Conservation (phyloP, 345 rosid genomes). For the Lepidium sativum region DNA sequence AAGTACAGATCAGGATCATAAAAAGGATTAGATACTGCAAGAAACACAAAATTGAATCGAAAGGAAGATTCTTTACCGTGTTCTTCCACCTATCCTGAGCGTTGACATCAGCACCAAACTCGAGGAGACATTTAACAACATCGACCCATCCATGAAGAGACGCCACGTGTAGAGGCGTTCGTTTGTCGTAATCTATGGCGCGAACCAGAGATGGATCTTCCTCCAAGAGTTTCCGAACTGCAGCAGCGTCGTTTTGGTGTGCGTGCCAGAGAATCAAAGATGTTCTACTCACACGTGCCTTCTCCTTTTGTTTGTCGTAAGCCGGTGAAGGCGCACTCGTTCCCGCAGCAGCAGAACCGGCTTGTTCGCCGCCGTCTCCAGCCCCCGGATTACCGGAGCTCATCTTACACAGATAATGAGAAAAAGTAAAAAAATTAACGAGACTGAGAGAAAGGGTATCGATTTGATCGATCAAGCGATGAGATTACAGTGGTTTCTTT, state of each 20-base stretch:
- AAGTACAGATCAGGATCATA: slow-evolving; percentile 4
- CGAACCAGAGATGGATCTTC: slow-evolving; percentile 79
- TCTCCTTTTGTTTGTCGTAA: slow-evolving; percentile 77
- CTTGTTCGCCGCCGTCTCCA: slow-evolving; percentile 26
- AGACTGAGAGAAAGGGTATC: background rate
- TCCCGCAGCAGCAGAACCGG: slow-evolving; percentile 18
- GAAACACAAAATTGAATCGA: background rate
- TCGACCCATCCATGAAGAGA: slow-evolving; percentile 96
- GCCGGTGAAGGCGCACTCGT: slow-evolving; percentile 29
- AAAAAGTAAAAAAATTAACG: background rate
- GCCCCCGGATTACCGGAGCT: slow-evolving; percentile 43
- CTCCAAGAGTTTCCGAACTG: slow-evolving; percentile 85
- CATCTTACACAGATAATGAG: slow-evolving; percentile 28
- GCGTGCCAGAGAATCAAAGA: slow-evolving; percentile 97
- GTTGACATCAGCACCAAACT: slow-evolving; percentile 94
- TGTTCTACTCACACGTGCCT: slow-evolving; percentile 95
- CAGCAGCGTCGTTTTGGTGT: slow-evolving; percentile 87
- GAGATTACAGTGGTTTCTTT: background rate
- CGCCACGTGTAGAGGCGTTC: slow-evolving; percentile 95
- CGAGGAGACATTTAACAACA: slow-evolving; percentile 77
- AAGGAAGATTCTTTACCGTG: slow-evolving; percentile 38
- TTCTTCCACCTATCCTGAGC: slow-evolving; percentile 99
- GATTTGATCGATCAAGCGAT: background rate
- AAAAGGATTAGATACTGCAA: background rate
- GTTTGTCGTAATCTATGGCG: slow-evolving; percentile 86